A percentile compares a stretch with the other conserved stretches of the same genome.
Evolutionary conservation across 495 filamentous ascomycete genomes (phyloP).

Genomic region (Penicillium lividum): DNA sequence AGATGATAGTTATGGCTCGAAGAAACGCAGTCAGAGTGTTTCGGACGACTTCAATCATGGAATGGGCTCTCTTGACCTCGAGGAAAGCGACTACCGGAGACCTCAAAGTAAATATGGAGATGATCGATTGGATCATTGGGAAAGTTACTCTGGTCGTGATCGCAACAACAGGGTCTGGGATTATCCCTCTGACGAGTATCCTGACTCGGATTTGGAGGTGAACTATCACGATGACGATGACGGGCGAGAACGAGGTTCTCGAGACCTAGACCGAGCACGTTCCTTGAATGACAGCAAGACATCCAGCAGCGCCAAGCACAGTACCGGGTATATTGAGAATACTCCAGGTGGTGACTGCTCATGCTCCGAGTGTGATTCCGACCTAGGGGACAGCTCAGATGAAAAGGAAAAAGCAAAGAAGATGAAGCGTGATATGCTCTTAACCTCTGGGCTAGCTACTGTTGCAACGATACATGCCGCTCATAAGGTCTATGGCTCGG

Average conservation of each 20-base stretch:
- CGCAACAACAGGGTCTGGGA: slow-evolving; percentile 3
- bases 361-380: slow-evolving; percentile 52
- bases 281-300: slow-evolving; percentile 10
- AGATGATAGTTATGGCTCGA: background rate
- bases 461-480: slow-evolving; percentile 89
- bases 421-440: slow-evolving; percentile 78
- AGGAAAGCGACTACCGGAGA: slow-evolving; percentile 10
- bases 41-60: slow-evolving; percentile 1
- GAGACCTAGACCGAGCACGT: slow-evolving; percentile 52
- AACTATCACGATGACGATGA: slow-evolving; percentile 49
- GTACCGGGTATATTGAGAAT: slow-evolving; percentile 9
- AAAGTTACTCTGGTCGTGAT: background rate
- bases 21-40: slow-evolving; percentile 8
- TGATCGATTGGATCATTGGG: slow-evolving; percentile 7
- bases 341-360: slow-evolving; percentile 4
- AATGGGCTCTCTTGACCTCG: background rate
- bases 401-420: slow-evolving; percentile 71
- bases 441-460: slow-evolving; percentile 80
- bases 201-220: slow-evolving; percentile 53
- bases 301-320: no score
- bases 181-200: slow-evolving; percentile 28
- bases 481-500: slow-evolving; percentile 72
- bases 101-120: slow-evolving; percentile 13
- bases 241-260: slow-evolving; percentile 46
- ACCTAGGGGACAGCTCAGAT: slow-evolving; percentile 73